phyloP scores from a whole-genome alignment of 768 basidiomycete species.

The Tulasnella sp. region DNA sequence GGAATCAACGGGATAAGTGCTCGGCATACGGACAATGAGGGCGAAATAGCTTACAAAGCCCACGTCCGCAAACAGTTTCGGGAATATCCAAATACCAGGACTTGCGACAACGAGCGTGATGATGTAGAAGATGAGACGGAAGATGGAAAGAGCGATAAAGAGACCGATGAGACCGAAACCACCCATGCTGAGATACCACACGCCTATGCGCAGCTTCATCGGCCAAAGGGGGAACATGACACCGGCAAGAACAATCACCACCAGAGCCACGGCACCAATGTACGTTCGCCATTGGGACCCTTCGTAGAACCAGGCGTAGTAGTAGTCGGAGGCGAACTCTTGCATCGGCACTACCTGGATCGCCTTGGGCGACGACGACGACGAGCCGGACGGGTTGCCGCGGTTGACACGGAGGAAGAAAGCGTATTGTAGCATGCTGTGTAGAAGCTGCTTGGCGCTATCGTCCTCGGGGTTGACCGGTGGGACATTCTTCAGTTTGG shows the following conservation, averaged over 20 bases:
- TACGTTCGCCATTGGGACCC: constrained; percentile 90
- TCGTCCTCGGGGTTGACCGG: constrained; percentile 57
- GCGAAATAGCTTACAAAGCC: constrained; percentile 67
- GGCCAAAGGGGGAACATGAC: constrained; percentile 99
- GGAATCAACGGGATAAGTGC: neutral
- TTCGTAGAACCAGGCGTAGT: constrained; percentile 97
- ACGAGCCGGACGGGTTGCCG: constrained; percentile 49
- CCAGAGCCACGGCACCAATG: constrained; percentile 83
- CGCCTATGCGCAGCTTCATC: constrained; percentile 78
- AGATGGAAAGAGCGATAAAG: constrained; percentile 83
- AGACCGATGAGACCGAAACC: constrained; percentile 80
- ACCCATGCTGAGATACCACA: constrained; percentile 87
- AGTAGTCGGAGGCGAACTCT: constrained; percentile 61
- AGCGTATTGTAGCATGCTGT: constrained; percentile 62
- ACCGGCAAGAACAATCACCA: constrained; percentile 83
- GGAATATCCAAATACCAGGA: constrained; percentile 98
- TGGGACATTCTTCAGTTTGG: constrained; percentile 67
- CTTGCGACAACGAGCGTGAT: constrained; percentile 75
- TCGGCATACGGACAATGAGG: neutral
- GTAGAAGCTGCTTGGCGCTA: constrained; percentile 59
- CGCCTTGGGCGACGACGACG: constrained; percentile 64
- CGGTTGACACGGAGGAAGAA: constrained; percentile 92
- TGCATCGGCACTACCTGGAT: constrained; percentile 67
- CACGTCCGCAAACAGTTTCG: constrained; percentile 93
- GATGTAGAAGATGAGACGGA: constrained; percentile 88